Evolutionary conservation across 2,329 filamentous ascomycete species (phyloP), one percentile per base, ranked within the genome.

Genomic region (Verticillium dahliae): DNA sequence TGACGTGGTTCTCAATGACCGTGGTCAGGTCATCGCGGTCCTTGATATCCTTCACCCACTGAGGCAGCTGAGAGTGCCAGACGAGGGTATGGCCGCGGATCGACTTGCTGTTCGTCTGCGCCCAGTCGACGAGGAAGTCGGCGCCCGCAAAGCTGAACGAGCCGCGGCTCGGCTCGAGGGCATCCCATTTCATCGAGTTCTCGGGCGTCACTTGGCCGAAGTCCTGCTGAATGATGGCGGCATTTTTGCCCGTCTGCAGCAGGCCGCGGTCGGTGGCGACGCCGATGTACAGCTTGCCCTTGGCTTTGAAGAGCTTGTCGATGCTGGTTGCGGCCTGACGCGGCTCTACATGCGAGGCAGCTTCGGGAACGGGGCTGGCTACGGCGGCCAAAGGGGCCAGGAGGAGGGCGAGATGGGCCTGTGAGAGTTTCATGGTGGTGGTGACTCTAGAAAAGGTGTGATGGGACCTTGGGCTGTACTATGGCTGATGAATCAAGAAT

Each of bases 131-230:
- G 5, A 88, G 77, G 68, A 80, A 79, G 71, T 89, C 87, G 11
- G 84, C 80, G n/a, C 73, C 73, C 14, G 67, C 70, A 66, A 85
- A 87, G 64, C 75, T 84, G 78, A 86, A 90, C 1, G 65, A 68
- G 63, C 79, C 80, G 62, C 76, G 74, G 37, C 73, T 69, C n/a
- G 68, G 68, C 72, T 88, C 77, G 15, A 77, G 77, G 38, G 80
- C 75, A 65, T 88, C 84, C 87, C 87, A 90, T 74, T 90, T 90
- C 82, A 89, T 87, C 69, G 79, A 84, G 78, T 90, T 90, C 76
- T 90, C 88, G 1, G 83, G 81, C 0, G 87, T 89, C 22, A 90
- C 77, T 70, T 85, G 82, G 22, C 86, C 86, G 65, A 89, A 90
- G 72, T 88, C 76, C 57, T 77, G 74, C 64, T 80, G 79, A 71